Base-by-base conservation (phyloP, 2,329 filamentous ascomycete genomes). In the Colletotrichum karsti region DNA sequence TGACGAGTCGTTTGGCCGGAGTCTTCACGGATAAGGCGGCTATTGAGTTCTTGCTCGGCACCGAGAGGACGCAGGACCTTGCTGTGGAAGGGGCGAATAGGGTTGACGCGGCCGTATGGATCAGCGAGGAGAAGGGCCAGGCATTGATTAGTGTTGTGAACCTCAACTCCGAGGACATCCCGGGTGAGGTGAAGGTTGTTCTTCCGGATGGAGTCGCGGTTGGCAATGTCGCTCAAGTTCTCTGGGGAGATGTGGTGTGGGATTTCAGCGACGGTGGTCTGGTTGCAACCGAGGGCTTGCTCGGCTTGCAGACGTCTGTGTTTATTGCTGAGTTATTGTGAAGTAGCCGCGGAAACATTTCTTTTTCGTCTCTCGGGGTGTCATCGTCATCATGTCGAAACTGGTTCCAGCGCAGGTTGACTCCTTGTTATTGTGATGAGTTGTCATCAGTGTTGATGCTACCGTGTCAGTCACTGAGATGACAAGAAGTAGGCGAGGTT, bases 1-100 rank as follows among this genome's bases (percentile, higher is more conserved):
- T 79, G 3, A 81, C 83, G 50, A 80, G 82, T n/a, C 37, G 70
- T 44, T 77, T 85, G 72, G 77, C 82, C 0, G 70, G 48, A 18
- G 79, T 81, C 0, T 75, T 85, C 8, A 77, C 81, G 2, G 58
- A 30, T 4, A 26, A 71, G 30, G 79, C 81, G 1, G 80, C 83
- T 22, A 69, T 77, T 5, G 77, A 79, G 10, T 83, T 84, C n/a
- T 13, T 68, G 6, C 33, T 68, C 12, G 60, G 65, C 20, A 41
- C 65, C 3, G 9, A 42, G 46, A 53, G 65, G 30, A 50, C 33
- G 39, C 65, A 68, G 46, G 46, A 48, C 12, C 46, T 68, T 33
- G 37, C 44, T 9, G 8, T 68, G 7, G 53, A 68, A 24, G 65
- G 60, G 4, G 65, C 65, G 28, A 33, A 59, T 12, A 54, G 60